Evolutionary conservation across 2,329 filamentous ascomycete species (phyloP).

Genomic region (Zarea fungicola): DNA sequence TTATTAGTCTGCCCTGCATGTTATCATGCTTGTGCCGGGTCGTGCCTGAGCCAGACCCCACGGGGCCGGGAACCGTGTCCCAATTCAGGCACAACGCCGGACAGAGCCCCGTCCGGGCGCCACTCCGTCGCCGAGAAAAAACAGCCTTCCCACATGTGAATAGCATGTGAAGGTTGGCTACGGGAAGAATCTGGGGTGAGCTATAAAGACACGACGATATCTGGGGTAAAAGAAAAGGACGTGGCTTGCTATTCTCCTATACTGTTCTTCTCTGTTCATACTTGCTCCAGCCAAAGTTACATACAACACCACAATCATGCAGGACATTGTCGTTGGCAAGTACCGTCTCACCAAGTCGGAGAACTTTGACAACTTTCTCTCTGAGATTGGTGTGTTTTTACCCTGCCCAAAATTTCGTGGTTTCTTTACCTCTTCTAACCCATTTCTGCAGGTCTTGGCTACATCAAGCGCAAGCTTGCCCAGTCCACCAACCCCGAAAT

Average conservation of each 20-base stretch:
- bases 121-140: background rate
- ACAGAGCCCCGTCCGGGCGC: too few relatives aligned
- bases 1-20: too few relatives aligned
- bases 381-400: slow-evolving; percentile 5
- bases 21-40: too few relatives aligned
- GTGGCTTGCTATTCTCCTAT: background rate
- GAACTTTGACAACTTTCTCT: slow-evolving; percentile 12
- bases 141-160: slow-evolving; percentile 4
- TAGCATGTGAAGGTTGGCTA: slow-evolving; percentile 4
- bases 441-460: slow-evolving; percentile 4
- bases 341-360: slow-evolving; percentile 13
- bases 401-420: too few relatives aligned
- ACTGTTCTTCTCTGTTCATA: background rate
- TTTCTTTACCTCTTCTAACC: background rate
- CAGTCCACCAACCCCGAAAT: slow-evolving; percentile 12
- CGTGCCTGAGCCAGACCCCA: too few relatives aligned
- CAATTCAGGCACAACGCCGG: slow-evolving; percentile 10
- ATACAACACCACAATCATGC: background rate
- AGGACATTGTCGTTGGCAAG: slow-evolving; percentile 11
- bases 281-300: background rate
- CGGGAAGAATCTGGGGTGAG: background rate
- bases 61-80: too few relatives aligned
- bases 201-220: slow-evolving; percentile 5
- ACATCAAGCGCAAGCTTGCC: slow-evolving; percentile 13
- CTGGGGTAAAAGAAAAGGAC: background rate